These are phyloP conservation scores for Reticulascus tulasneorum DNA, from an alignment of 2,329 filamentous ascomycete species.

Conservation along the genomic window DNA sequence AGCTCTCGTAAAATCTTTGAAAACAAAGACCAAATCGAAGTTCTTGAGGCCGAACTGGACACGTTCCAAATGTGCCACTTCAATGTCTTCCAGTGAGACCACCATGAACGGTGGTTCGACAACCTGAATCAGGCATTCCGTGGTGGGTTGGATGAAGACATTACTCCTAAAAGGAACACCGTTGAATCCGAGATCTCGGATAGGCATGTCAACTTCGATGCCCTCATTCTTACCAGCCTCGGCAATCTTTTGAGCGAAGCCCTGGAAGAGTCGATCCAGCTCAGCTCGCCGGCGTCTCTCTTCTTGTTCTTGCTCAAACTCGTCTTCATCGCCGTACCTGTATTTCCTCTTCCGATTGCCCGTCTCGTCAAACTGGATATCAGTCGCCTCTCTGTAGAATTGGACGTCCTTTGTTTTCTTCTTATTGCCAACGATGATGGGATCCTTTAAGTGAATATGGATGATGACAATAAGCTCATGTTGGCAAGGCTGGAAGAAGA, in stretches of 20 bases:
- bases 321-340: constrained; percentile 94
- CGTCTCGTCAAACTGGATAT: constrained; percentile 98
- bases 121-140: constrained; percentile 93
- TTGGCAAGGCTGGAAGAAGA: constrained; percentile 97
- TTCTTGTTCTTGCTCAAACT: constrained; percentile 97
- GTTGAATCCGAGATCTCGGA: constrained; percentile 93
- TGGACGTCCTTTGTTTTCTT: constrained; percentile 99
- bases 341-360: constrained; percentile 98
- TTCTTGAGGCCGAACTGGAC: constrained; percentile 97
- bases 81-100: constrained; percentile 90
- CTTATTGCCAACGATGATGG: constrained; percentile 93
- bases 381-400: constrained; percentile 95
- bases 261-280: constrained; percentile 92
- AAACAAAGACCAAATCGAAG: constrained; percentile 97
- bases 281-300: constrained; percentile 87
- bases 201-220: constrained; percentile 92
- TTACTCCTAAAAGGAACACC: constrained; percentile 95
- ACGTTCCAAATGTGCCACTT: constrained; percentile 92
- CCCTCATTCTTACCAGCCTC: constrained; percentile 89
- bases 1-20: constrained; percentile 91
- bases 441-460: constrained; percentile 95
- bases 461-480: constrained; percentile 97
- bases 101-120: constrained; percentile 97
- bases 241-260: constrained; percentile 94
- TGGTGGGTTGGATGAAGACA: constrained; percentile 92